phyloP scores from a whole-genome alignment of 768 basidiomycete species.

The Gymnopilus dilepis region DNA sequence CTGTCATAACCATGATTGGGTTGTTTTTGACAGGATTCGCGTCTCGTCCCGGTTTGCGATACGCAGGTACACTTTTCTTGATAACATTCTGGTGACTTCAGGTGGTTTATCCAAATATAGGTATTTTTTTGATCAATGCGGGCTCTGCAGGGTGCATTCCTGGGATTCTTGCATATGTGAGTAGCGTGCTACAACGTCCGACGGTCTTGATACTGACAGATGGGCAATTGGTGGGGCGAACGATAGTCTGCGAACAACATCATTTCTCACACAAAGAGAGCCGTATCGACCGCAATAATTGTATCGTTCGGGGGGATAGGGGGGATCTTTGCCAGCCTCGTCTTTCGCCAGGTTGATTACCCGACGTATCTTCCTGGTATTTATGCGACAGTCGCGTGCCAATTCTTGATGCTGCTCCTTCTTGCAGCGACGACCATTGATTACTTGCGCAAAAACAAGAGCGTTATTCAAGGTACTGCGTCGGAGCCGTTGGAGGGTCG shows the following conservation, averaged over 20 bases:
- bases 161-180: conserved; percentile 54
- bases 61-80: conserved; percentile 39
- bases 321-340: conserved; percentile 51
- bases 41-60: conserved; percentile 41
- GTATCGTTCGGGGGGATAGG: conserved; percentile 54
- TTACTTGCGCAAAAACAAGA: conserved; percentile 43
- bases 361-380: conserved; percentile 54
- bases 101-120: conserved; percentile 29
- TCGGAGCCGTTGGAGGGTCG: conserved; percentile 36
- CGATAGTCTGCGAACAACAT: conserved; percentile 54
- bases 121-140: conserved; percentile 50
- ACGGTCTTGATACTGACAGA: conserved; percentile 1
- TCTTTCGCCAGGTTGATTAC: conserved; percentile 51
- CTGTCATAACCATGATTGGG: conserved; percentile 46
- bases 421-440: conserved; percentile 45
- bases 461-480: conserved; percentile 29
- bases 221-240: conserved; percentile 12
- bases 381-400: conserved; percentile 49
- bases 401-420: conserved; percentile 44
- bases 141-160: conserved; percentile 52
- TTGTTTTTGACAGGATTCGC: conserved; percentile 47
- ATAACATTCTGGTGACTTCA: neutral
- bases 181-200: conserved; percentile 23
- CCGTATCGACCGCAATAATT: conserved; percentile 51
- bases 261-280: conserved; percentile 53